Evolutionary conservation across 2,329 filamentous ascomycete species (phyloP), one percentile per base, ranked within the genome.

Genomic region (Pyrenophora seminiperda): DNA sequence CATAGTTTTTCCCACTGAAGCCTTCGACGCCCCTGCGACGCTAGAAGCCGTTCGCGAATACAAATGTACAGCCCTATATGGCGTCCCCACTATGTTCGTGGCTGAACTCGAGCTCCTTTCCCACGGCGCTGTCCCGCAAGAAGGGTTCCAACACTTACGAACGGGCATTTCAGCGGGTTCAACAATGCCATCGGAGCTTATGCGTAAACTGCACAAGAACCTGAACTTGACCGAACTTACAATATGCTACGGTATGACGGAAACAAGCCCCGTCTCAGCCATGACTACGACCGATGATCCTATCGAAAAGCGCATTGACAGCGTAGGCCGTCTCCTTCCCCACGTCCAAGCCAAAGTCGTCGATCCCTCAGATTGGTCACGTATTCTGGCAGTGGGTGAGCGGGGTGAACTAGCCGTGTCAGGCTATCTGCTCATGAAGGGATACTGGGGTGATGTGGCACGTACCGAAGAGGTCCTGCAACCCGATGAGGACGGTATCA

Each of bases 201-300:
- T 95, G 90, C 80, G 81, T 14, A 84, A 83, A 52, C 76, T 97
- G 5, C 88, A 93, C 70, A 80, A 80, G 18, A 80, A 77, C 1
- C 78, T 97, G 7, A 94, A 94, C 40, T 77, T 97, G 14, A 83
- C 81, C 0, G 89, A 96, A 47, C 76, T 97, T 17, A 93, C 92
- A 0, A 97, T 96, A 57, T 96, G 92, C 78, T 97, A 97, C 72
- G 92, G 92, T 54, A 96, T 96, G 91, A 97, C 92, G 1, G 92
- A 97, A 75, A 97, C 92, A 1, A 82, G 80, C 40, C 88, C 88
- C 32, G 88, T 90, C 3, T 73, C 67, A 38, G 84, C 83, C 57
- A 96, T 96, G 91, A 96, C 92, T 0, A 79, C 84, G 0, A 92
- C 90, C 0, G 75, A 82, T 14, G 91, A 96, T 67, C 85, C 90